A percentile compares a stretch with the other conserved stretches of the same genome.
phyloP scores from a whole-genome alignment of 2,329 filamentous ascomycete genomes.

The Teratosphaeria destructans region DNA sequence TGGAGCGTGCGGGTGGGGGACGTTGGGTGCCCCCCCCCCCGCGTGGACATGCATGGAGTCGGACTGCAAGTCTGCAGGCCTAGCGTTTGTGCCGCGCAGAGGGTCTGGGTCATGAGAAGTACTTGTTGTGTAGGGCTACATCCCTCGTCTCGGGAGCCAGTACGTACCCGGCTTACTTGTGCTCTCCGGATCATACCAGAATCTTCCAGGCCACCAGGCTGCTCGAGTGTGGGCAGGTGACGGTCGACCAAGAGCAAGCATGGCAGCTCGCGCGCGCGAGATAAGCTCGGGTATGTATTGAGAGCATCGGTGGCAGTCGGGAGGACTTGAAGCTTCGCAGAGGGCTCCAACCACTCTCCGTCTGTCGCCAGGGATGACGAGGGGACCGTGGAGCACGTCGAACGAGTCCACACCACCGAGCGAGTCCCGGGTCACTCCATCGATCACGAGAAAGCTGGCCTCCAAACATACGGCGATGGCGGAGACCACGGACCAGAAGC shows the following conservation, averaged over 20 bases:
- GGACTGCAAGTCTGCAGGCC: background rate
- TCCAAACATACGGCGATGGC: constrained; percentile 38
- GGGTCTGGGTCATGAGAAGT: background rate
- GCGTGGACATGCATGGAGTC: background rate
- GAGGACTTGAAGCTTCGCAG: background rate
- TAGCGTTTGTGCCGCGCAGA: background rate
- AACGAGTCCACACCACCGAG: constrained; percentile 29
- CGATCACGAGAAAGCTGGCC: constrained; percentile 39
- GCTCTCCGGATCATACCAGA: too few species aligned
- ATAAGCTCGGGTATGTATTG: background rate
- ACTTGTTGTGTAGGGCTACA: background rate
- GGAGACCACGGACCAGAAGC: constrained; percentile 33
- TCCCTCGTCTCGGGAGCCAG: too few species aligned
- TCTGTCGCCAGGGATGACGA: constrained; percentile 2
- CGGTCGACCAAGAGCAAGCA: background rate
- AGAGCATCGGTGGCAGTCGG: background rate
- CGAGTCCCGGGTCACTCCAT: constrained; percentile 27
- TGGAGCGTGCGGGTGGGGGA: background rate
- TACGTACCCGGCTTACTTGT: background rate
- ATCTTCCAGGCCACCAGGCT: background rate
- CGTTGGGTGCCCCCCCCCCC: background rate
- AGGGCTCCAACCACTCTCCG: background rate
- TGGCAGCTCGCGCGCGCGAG: background rate
- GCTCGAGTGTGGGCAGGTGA: background rate
- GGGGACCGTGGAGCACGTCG: constrained; percentile 17